Conservation (phyloP, 2,329 filamentous ascomycete species). For the Ustulina deusta region DNA sequence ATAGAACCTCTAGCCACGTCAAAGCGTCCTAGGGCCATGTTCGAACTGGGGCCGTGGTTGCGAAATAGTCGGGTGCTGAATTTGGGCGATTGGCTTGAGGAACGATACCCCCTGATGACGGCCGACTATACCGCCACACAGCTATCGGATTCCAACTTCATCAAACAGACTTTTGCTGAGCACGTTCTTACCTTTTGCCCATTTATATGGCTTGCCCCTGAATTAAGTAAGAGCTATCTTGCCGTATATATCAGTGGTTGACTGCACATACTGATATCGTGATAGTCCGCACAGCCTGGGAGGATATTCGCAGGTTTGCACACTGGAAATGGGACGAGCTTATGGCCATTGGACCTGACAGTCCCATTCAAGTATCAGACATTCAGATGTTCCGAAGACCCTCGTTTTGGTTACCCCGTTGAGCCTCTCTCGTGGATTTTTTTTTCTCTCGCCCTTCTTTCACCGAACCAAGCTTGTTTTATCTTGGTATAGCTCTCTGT, state of each 20-base stretch:
- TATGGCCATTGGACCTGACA: background rate
- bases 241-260: background rate
- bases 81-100: background rate
- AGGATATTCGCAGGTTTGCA: background rate
- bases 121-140: background rate
- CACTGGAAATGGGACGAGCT: background rate
- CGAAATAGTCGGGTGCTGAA: background rate
- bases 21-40: background rate
- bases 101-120: background rate
- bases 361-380: background rate
- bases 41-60: background rate
- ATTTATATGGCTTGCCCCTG: background rate
- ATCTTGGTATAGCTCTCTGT: background rate
- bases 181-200: background rate
- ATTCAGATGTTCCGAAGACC: background rate
- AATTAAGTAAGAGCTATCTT: background rate
- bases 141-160: background rate
- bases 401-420: background rate
- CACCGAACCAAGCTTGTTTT: background rate
- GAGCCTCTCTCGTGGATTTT: background rate
- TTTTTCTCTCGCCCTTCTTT: background rate
- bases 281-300: background rate
- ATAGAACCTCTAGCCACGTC: background rate
- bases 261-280: background rate
- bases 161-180: background rate